Conservation (phyloP, 139 green algal species). For the Yamagishiella unicocca region DNA sequence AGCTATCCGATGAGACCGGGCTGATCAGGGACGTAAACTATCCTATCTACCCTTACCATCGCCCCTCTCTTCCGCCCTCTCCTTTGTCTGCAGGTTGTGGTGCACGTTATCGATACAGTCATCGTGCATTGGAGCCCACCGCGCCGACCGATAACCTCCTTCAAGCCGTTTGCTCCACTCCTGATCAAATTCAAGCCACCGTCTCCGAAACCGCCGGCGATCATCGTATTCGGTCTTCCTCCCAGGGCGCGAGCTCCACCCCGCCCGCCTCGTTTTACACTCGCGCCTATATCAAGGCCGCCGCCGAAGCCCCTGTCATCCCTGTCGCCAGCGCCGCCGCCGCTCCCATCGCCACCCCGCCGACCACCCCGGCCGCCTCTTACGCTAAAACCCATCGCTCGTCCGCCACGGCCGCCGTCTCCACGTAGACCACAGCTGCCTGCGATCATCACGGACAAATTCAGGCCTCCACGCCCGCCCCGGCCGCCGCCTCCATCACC, state of each 20-base stretch:
- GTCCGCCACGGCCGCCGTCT: too few relatives aligned
- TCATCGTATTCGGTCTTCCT: not conserved
- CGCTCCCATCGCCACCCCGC: not conserved
- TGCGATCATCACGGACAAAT: too few relatives aligned
- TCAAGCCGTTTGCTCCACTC: not conserved
- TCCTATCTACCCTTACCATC: too few relatives aligned
- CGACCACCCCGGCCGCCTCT: too few relatives aligned
- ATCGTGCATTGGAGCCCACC: not conserved
- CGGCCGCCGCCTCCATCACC: too few relatives aligned
- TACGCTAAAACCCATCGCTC: too few relatives aligned
- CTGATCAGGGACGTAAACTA: too few relatives aligned
- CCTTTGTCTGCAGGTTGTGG: too few relatives aligned
- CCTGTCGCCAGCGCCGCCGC: not conserved
- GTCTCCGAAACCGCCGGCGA: not conserved
- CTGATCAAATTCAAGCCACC: not conserved
- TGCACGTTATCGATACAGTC: constrained; percentile 15
- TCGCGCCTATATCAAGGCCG: not conserved
- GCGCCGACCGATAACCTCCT: not conserved
- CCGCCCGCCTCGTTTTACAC: not conserved
- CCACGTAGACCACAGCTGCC: too few relatives aligned
- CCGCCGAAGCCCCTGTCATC: not conserved
- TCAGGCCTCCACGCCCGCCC: too few relatives aligned
- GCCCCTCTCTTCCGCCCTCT: too few relatives aligned
- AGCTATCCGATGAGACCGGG: too few relatives aligned
- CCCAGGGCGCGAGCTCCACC: not conserved